Conservation (phyloP, 371 early-diverging fungal species). For the Rhizopus sp. region DNA sequence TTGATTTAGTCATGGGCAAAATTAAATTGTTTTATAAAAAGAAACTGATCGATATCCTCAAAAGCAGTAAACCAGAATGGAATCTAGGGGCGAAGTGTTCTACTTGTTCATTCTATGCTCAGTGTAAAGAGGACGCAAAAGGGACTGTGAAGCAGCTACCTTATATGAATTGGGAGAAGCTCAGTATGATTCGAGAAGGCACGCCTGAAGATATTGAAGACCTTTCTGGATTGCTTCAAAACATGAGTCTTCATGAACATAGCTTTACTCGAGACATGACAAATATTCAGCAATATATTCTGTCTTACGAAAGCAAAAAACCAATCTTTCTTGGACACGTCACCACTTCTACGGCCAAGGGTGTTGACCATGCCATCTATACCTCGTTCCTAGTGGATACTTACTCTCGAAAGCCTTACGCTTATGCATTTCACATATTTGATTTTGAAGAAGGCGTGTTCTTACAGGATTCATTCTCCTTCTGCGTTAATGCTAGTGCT, state of each 20-base stretch:
- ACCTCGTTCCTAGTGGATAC: constrained; percentile 32
- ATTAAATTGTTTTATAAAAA: constrained; percentile 43
- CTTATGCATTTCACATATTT: constrained; percentile 22
- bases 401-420: constrained; percentile 21
- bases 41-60: constrained; percentile 37
- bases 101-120: constrained; percentile 39
- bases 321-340: constrained; percentile 39
- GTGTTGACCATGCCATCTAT: constrained; percentile 30
- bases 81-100: constrained; percentile 43
- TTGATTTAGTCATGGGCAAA: constrained; percentile 45
- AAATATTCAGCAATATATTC: constrained; percentile 16
- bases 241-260: background rate
- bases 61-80: constrained; percentile 37
- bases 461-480: background rate
- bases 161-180: constrained; percentile 34
- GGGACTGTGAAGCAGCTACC: constrained; percentile 36
- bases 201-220: constrained; percentile 48
- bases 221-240: constrained; percentile 20
- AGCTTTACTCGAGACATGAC: background rate
- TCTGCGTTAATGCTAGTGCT: background rate
- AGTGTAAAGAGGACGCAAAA: constrained; percentile 40
- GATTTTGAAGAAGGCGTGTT: constrained; percentile 9
- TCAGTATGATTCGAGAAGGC: constrained; percentile 20
- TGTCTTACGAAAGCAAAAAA: constrained; percentile 25
- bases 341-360: constrained; percentile 20